phyloP scores from a whole-genome alignment of 371 early-diverging fungal species.

The Apophysomyces sp. region DNA sequence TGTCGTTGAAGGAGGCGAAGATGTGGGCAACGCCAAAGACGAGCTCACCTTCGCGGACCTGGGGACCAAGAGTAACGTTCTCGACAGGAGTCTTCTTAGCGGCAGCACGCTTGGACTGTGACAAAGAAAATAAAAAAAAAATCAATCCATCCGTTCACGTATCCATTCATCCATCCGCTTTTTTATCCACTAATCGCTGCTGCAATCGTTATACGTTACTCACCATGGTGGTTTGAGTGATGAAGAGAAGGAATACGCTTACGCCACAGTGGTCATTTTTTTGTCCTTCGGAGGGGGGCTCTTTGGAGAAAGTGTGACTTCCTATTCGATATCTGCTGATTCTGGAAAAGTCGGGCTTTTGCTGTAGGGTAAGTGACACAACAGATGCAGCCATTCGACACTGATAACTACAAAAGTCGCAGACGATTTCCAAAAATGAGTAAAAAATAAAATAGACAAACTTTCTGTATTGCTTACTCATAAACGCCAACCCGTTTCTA shows the following conservation, averaged over 20 bases:
- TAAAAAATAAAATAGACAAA: too few relatives aligned
- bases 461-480: too few relatives aligned
- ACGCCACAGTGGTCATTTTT: background rate
- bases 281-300: background rate
- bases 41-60: conserved; percentile 97
- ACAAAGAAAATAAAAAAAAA: conserved; percentile 4
- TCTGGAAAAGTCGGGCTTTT: too few relatives aligned
- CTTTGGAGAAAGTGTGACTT: background rate
- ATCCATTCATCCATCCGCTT: conserved; percentile 12
- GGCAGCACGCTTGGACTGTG: conserved; percentile 71
- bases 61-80: conserved; percentile 96
- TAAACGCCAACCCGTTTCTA: too few relatives aligned
- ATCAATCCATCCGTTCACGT: conserved; percentile 10
- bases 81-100: conserved; percentile 69
- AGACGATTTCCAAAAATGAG: too few relatives aligned
- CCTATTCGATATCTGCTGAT: too few relatives aligned
- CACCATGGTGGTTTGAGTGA: conserved; percentile 34
- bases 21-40: conserved; percentile 99
- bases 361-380: too few relatives aligned
- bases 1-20: conserved; percentile 99
- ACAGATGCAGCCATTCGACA: too few relatives aligned
- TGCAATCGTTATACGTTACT: conserved; percentile 4
- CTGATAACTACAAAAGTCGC: too few relatives aligned
- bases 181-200: background rate
- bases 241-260: conserved; percentile 17